Base-by-base conservation (phyloP, 371 early-diverging fungal genomes). In the Cokeromyces recurvatus region DNA sequence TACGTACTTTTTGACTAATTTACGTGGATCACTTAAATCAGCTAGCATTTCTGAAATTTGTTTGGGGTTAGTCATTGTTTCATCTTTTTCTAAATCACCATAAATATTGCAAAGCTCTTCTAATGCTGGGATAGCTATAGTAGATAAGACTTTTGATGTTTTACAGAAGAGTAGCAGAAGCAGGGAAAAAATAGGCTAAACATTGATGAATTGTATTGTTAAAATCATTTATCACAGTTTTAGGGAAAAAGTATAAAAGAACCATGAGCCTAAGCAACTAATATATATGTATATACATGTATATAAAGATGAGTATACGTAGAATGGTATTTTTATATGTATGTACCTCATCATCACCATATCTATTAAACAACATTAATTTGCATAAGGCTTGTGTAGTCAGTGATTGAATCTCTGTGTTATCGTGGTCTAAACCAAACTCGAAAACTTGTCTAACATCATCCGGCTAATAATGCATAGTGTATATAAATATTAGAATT, bases 151-250 rank as follows among this genome's bases (percentile, higher is more conserved):
- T 49, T 54, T 59, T 92, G 91, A 60, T 87, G 86, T 2, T 78
- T 81, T 27, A 62, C 57, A 1, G 82, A 69, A 16, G 89, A 86
- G 49, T 85, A 83, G 53, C 87, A 79, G 45, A 90, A 6, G 85
- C 91, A 4, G 89, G 91, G 55, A 93, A 81, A 52, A 93, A 93
- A 60, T 92, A 92, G 20, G 79, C 79, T 16, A 93, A 66, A 46
- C 91, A 90, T 59, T 92, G 94, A 2, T 88, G 76, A 36, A 90
- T 65, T 22, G 78, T 79, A 40, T 77, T 61, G 53, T 87, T 90
- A 19, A 52, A 54, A 12, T 39, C 32, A 15, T 54, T 46, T 10
- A 84, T 84, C 2, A 59, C 59, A 6, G 86, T 84, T 1, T 64
- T 55, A 4, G 89, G 87, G 58, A 89, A 84, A 62, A 87, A 93